phyloP scores from a whole-genome alignment of 2,329 filamentous ascomycete species.

The Pseudonectria buxi region DNA sequence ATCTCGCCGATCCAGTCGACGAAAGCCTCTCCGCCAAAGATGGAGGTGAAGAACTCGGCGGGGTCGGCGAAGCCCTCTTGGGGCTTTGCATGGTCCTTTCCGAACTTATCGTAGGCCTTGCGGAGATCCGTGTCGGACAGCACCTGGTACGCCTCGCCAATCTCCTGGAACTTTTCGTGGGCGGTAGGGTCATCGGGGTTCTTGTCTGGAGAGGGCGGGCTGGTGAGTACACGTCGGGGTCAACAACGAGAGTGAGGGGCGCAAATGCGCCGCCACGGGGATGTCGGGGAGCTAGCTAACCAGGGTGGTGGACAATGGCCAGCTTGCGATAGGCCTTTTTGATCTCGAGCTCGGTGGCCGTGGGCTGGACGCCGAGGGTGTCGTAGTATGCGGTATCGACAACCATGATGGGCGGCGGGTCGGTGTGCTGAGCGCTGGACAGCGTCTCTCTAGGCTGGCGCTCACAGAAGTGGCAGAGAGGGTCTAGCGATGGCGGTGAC shows the following conservation, averaged over 20 bases:
- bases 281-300: slow-evolving; percentile 35
- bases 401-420: slow-evolving; percentile 56
- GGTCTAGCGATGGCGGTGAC: too few species aligned
- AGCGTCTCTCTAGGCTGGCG: too few species aligned
- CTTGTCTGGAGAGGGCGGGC: slow-evolving; percentile 59
- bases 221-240: slow-evolving; percentile 2
- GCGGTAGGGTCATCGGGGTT: slow-evolving; percentile 94
- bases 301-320: slow-evolving; percentile 87
- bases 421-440: too few species aligned
- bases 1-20: slow-evolving; percentile 97
- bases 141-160: slow-evolving; percentile 69
- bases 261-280: background rate
- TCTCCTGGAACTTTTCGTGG: slow-evolving; percentile 88
- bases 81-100: slow-evolving; percentile 90
- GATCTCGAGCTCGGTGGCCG: slow-evolving; percentile 84
- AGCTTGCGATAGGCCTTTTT: slow-evolving; percentile 96
- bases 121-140: slow-evolving; percentile 82
- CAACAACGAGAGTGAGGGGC: slow-evolving; percentile 1
- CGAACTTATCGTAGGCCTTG: slow-evolving; percentile 91
- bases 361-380: slow-evolving; percentile 73
- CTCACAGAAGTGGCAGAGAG: too few species aligned
- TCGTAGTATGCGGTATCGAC: slow-evolving; percentile 88
- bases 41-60: slow-evolving; percentile 95
- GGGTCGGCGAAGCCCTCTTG: slow-evolving; percentile 92
- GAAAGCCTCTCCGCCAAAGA: slow-evolving; percentile 95